Evolutionary conservation across 768 basidiomycete genomes (phyloP).

Genomic region (Tylopilus cervinicoccineus): DNA sequence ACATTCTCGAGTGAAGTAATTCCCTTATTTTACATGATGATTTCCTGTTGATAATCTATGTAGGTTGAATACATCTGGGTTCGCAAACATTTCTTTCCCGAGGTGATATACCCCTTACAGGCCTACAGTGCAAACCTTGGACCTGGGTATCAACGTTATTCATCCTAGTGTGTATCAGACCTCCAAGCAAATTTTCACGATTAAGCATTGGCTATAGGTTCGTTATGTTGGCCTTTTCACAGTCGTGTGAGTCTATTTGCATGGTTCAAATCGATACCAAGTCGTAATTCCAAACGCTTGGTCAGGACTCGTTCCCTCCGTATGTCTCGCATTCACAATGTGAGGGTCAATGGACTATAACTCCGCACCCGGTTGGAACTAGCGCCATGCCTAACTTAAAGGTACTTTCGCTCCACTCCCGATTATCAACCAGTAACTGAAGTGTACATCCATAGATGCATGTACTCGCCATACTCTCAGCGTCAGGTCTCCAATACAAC

Average conservation of each 20-base stretch:
- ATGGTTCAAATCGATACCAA: rapidly evolving
- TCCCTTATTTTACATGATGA: too few species aligned
- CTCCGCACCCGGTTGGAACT: neutral
- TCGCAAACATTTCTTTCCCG: too few species aligned
- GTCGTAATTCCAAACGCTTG: neutral
- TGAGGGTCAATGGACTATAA: neutral
- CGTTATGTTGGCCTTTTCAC: conserved; percentile 5
- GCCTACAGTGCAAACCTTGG: neutral
- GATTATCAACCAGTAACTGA: neutral
- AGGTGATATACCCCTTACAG: conserved; percentile 16
- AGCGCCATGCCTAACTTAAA: neutral
- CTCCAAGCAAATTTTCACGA: neutral
- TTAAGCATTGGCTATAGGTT: conserved; percentile 1
- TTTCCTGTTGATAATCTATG: too few species aligned
- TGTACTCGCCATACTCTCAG: neutral
- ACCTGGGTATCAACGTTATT: neutral
- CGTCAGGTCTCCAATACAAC: too few species aligned
- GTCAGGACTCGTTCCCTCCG: conserved; percentile 1
- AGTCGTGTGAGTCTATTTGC: neutral
- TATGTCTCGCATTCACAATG: neutral
- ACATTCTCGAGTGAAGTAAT: too few species aligned
- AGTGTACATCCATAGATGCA: neutral
- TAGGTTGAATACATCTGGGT: too few species aligned
- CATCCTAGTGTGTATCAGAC: neutral
- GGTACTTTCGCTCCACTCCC: neutral